Conservation (phyloP, 2,329 filamentous ascomycete species). For the Didymella pinodella region DNA sequence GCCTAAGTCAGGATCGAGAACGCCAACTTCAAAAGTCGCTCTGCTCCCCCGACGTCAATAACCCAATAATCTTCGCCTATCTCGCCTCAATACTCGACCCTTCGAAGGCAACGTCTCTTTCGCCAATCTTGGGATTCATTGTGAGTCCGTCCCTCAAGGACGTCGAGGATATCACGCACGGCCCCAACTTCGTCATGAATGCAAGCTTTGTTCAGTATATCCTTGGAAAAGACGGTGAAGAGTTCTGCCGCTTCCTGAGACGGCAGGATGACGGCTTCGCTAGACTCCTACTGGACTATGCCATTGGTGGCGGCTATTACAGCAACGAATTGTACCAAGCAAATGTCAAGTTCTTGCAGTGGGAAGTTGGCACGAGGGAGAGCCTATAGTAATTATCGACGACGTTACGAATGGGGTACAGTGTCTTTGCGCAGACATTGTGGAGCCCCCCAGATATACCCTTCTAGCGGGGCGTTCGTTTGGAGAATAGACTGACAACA, state of each 20-base stretch:
- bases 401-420: not conserved
- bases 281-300: constrained; percentile 30
- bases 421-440: not conserved
- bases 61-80: constrained; percentile 29
- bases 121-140: constrained; percentile 27
- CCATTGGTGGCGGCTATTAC: constrained; percentile 30
- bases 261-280: constrained; percentile 33
- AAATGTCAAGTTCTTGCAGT: constrained; percentile 34
- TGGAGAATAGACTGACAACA: not conserved
- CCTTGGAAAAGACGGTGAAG: constrained; percentile 24
- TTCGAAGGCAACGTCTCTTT: constrained; percentile 16
- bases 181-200: constrained; percentile 30
- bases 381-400: constrained; percentile 18
- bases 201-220: constrained; percentile 32
- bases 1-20: constrained; percentile 28
- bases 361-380: constrained; percentile 33
- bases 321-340: constrained; percentile 26
- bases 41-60: constrained; percentile 18
- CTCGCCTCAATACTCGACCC: constrained; percentile 23
- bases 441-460: not conserved
- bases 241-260: constrained; percentile 35
- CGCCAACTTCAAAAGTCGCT: constrained; percentile 25
- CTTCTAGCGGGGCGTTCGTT: not conserved
- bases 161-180: constrained; percentile 28
- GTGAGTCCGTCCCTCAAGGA: constrained; percentile 31